Evolutionary conservation across 495 filamentous ascomycete species (phyloP).

Genomic region (Penicillium bialowiezense): DNA sequence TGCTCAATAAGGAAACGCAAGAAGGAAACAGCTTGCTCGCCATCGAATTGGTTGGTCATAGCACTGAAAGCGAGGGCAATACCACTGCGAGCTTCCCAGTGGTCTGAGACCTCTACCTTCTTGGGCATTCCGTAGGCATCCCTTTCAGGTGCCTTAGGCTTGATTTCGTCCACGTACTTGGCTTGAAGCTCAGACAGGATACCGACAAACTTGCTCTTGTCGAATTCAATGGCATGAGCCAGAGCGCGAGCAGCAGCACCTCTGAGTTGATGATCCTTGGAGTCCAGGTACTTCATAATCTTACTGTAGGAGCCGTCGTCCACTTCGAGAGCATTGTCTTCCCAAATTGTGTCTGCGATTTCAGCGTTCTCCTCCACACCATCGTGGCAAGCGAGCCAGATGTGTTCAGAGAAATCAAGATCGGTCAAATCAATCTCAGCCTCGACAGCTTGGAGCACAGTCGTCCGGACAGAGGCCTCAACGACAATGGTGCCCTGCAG

Average conservation of each 20-base stretch:
- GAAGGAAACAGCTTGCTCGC: constrained; percentile 68
- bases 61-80: constrained; percentile 83
- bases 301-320: constrained; percentile 57
- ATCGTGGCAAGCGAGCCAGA: constrained; percentile 92
- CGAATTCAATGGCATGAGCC: constrained; percentile 63
- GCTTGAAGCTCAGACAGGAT: constrained; percentile 61
- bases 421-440: constrained; percentile 89
- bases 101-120: constrained; percentile 78
- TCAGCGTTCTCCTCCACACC: constrained; percentile 85
- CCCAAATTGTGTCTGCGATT: constrained; percentile 84
- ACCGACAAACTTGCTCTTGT: constrained; percentile 52
- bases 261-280: constrained; percentile 73
- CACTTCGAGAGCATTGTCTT: constrained; percentile 82
- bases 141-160: constrained; percentile 73
- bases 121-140: constrained; percentile 92
- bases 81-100: constrained; percentile 86
- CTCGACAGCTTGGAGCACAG: constrained; percentile 85
- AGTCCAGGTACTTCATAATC: constrained; percentile 76
- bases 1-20: constrained; percentile 79
- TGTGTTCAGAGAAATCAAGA: constrained; percentile 77
- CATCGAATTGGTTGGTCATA: constrained; percentile 65
- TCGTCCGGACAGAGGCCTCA: constrained; percentile 75
- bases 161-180: constrained; percentile 72
- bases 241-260: constrained; percentile 79
- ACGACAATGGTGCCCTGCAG: constrained; percentile 72